Evolutionary conservation across 2,329 filamentous ascomycete genomes (phyloP), one percentile per base, ranked within the genome.

Genomic region (Paraphoma sp.): DNA sequence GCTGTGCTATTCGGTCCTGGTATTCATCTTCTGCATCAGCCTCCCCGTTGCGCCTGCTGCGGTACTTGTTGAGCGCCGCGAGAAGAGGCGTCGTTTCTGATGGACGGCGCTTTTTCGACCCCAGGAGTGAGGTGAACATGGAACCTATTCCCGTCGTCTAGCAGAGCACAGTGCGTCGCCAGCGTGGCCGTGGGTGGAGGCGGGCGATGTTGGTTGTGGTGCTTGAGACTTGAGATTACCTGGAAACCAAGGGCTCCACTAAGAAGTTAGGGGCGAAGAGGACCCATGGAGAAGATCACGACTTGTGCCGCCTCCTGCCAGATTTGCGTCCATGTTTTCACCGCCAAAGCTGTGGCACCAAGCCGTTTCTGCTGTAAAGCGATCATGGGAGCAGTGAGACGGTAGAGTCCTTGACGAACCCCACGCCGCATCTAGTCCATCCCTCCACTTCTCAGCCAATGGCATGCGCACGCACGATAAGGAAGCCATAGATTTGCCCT

Each of bases 101-200:
- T 16, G 60, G 62, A 48, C 62, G 64, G 62, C 64, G 63, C 61
- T 70, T 69, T 45, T 65, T 71, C 38, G 68, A 64, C 54, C 67
- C 63, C 65, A 76, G 60, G 41, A 77, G 64, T 67, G 75, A 77
- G 56, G 71, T 67, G 63, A 78, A 76, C 75, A 78, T 78, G 65
- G 60, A 63, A 65, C 52, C 47, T 46, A 49, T 58, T 51, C 49
- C 50, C 47, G 48, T 43, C 47, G 16, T 42, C 40, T 10, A 56
- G 56, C 45, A 54, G 45, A 46, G 43, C 36, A 43, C 46, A 41
- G 29, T 43, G 47, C 42, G 52, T 58, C 60, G 60, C 56, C 56
- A 54, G 50, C 45, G 54, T 49, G 41, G 56, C 54, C 53, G 57
- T 46, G 50, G 46, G 50, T 52, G 9, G 62, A 45, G 44, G 41